Evolutionary conservation across 177 flowering plant genomes (phyloP).

Genomic region (Vitis hybrid): DNA sequence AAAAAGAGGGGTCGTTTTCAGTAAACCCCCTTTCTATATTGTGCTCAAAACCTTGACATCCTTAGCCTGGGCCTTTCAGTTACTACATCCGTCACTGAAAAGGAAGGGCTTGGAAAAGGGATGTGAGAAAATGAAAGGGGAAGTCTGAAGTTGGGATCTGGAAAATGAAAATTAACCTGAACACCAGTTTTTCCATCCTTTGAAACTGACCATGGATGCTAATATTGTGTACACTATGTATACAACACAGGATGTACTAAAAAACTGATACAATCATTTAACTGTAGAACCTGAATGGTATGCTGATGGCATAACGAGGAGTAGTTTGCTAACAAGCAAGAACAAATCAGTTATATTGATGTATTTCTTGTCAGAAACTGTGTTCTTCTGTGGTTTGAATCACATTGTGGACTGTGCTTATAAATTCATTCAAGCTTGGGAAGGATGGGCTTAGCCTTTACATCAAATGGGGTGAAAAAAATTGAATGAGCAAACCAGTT

Average conservation of each 20-base stretch:
- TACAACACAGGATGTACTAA: no score
- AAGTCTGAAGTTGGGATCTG: no score
- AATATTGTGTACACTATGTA: no score
- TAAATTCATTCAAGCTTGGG: not conserved
- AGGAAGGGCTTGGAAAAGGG: no score
- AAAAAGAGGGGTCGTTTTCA: not conserved
- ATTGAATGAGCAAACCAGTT: not conserved
- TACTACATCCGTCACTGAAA: no score
- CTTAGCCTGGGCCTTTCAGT: no score
- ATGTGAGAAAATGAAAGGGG: not conserved
- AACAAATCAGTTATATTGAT: not conserved
- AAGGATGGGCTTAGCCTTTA: no score
- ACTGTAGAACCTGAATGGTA: no score
- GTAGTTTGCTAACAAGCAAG: not conserved
- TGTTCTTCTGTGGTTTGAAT: not conserved
- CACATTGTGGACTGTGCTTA: not conserved
- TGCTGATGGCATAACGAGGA: no score
- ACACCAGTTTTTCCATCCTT: no score
- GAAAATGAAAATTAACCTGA: not conserved
- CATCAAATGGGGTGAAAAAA: not conserved
- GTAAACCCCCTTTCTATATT: not conserved
- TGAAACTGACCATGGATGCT: no score
- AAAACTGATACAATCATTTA: no score
- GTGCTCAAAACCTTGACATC: not conserved
- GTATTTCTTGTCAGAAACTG: conserved; percentile 1